Percentiles rank a stretch among this genome's conserved stretches.
Conservation (phyloP, 495 filamentous ascomycete genomes). For the Lindgomyces ingoldianus region DNA sequence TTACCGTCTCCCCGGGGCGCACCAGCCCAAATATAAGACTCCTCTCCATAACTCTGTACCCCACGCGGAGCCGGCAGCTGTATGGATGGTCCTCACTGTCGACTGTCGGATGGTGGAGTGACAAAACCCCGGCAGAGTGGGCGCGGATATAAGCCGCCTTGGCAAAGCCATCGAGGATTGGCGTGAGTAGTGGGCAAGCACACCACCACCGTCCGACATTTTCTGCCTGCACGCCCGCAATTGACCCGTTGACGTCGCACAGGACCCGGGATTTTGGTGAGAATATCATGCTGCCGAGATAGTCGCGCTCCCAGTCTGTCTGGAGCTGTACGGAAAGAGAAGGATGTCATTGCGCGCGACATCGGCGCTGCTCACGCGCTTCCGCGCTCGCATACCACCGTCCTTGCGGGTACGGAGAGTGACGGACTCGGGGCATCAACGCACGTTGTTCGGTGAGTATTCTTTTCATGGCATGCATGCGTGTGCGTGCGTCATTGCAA, state of each 20-base stretch:
- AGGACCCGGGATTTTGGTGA: not conserved
- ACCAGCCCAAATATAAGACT: not conserved
- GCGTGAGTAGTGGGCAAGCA: not conserved
- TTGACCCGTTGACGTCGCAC: not conserved
- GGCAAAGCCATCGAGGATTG: not conserved
- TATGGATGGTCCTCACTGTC: not conserved
- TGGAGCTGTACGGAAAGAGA: too few species aligned
- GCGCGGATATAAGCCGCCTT: not conserved
- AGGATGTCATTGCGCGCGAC: too few species aligned
- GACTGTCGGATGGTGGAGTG: not conserved
- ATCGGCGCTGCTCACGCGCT: conserved; percentile 14
- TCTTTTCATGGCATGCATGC: too few species aligned
- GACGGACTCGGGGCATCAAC: too few species aligned
- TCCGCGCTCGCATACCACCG: conserved; percentile 8
- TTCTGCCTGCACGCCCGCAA: not conserved
- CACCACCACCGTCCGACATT: not conserved
- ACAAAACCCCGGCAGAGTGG: not conserved
- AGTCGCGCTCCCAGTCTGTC: too few species aligned
- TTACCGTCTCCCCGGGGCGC: not conserved
- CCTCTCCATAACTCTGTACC: not conserved
- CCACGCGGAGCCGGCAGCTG: not conserved
- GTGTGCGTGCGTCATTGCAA: too few species aligned
- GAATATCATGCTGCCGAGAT: too few species aligned
- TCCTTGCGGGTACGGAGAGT: too few species aligned
- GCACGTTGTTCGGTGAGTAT: too few species aligned